phyloP scores from a whole-genome alignment of 208 protist genomes.

The Balamuthia mandrillaris region DNA sequence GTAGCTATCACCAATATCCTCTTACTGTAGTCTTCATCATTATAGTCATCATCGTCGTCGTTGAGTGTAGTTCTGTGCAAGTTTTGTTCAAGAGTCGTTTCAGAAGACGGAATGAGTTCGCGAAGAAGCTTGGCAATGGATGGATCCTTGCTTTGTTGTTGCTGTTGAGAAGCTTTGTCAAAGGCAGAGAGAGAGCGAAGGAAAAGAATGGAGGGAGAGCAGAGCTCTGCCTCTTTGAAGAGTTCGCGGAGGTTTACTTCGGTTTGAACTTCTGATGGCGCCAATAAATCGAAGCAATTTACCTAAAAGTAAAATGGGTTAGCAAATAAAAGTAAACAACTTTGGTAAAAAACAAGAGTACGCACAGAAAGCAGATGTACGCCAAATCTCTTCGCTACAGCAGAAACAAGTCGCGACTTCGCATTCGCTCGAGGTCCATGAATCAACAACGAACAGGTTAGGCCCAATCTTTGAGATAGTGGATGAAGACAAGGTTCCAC shows the following conservation, averaged over 20 bases:
- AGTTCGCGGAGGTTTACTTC: background rate
- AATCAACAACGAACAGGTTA: constrained; percentile 18
- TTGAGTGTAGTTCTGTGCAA: background rate
- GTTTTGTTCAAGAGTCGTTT: background rate
- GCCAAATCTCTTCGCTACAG: constrained; percentile 21
- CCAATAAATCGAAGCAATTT: background rate
- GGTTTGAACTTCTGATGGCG: background rate
- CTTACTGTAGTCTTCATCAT: background rate
- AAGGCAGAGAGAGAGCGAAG: constrained; percentile 13
- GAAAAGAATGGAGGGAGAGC: constrained; percentile 24
- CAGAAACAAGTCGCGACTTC: constrained; percentile 11
- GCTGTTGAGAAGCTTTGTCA: background rate
- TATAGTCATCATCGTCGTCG: background rate
- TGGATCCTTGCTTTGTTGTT: background rate
- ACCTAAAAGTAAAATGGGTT: constrained; percentile 9
- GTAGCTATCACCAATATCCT: constrained; percentile 20
- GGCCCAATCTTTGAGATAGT: background rate
- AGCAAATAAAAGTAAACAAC: background rate
- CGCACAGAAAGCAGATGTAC: constrained; percentile 8
- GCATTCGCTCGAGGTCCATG: constrained; percentile 31
- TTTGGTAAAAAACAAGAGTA: background rate
- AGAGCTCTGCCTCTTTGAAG: background rate
- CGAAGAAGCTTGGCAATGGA: background rate
- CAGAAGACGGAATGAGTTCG: background rate
- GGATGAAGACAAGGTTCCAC: background rate